Evolutionary conservation across 1,139 yeast genomes (phyloP).

Genomic region (Debaryomycetaceae sp.): DNA sequence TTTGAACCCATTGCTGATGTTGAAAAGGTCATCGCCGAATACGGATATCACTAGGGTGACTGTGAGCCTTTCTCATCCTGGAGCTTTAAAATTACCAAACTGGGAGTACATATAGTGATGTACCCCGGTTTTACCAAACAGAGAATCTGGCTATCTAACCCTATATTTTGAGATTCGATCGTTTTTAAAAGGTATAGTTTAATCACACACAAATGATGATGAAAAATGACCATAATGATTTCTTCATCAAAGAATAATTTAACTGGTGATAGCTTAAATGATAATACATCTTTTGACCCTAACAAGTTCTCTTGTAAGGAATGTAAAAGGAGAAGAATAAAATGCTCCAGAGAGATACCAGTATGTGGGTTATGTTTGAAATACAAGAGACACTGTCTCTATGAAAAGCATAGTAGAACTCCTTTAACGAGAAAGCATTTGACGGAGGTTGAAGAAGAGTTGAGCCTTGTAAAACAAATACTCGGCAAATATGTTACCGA

Average conservation of each 20-base stretch:
- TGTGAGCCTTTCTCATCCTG: too few species aligned
- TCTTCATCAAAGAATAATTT: background rate
- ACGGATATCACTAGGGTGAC: too few species aligned
- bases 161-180: too few species aligned
- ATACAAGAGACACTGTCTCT: slow-evolving; percentile 15
- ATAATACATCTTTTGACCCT: background rate
- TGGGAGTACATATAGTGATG: too few species aligned
- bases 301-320: slow-evolving; percentile 15
- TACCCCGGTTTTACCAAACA: too few species aligned
- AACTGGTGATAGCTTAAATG: background rate
- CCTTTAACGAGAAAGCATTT: slow-evolving; percentile 18
- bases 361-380: slow-evolving; percentile 13
- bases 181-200: too few species aligned
- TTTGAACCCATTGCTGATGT: too few species aligned
- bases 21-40: too few species aligned
- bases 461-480: slow-evolving; percentile 4
- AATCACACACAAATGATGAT: too few species aligned
- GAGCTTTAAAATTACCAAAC: too few species aligned
- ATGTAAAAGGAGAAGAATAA: slow-evolving; percentile 15
- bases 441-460: slow-evolving; percentile 18
- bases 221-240: background rate
- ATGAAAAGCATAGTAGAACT: slow-evolving; percentile 13
- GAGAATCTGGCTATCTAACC: too few species aligned
- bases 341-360: slow-evolving; percentile 17
- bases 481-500: slow-evolving; percentile 9